phyloP scores from a whole-genome alignment of 768 basidiomycete genomes.

The Leccinum incarnatum region DNA sequence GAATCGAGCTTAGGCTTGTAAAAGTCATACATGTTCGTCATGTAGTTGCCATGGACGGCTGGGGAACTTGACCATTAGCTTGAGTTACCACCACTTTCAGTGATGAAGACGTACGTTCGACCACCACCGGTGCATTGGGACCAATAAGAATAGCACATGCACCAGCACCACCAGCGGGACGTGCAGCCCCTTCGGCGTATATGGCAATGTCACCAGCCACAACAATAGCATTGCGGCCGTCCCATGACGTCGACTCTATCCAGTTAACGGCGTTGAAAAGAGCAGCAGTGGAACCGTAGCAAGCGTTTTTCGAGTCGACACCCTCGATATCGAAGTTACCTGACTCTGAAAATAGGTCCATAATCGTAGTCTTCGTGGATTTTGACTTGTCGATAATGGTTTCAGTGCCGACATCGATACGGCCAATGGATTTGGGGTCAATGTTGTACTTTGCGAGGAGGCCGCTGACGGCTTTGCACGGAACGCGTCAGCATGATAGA shows the following conservation, averaged over 20 bases:
- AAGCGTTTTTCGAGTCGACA: conserved; percentile 98
- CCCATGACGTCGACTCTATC: conserved; percentile 95
- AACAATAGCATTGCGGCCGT: conserved; percentile 95
- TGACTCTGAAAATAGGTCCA: conserved; percentile 93
- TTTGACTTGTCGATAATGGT: conserved; percentile 99
- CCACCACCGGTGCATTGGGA: conserved; percentile 89
- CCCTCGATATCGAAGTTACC: conserved; percentile 98
- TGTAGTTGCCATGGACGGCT: conserved; percentile 96
- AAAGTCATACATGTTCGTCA: conserved; percentile 98
- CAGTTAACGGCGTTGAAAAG: conserved; percentile 99
- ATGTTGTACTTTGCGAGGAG: conserved; percentile 93
- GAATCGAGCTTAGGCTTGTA: conserved; percentile 97
- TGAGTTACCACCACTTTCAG: not conserved
- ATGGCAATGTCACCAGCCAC: conserved; percentile 97
- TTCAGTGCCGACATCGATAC: conserved; percentile 97
- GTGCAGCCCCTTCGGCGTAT: conserved; percentile 92
- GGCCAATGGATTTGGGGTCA: conserved; percentile 94
- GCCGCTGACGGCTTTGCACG: conserved; percentile 71
- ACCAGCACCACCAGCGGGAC: conserved; percentile 96
- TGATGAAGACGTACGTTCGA: conserved; percentile 74
- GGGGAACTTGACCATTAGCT: conserved; percentile 16
- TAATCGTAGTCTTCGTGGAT: conserved; percentile 95
- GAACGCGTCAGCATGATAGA: not conserved
- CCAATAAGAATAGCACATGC: conserved; percentile 94
- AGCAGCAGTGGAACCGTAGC: conserved; percentile 98